phyloP scores from a whole-genome alignment of 331 rosid species.

The Dryas integrifolia region DNA sequence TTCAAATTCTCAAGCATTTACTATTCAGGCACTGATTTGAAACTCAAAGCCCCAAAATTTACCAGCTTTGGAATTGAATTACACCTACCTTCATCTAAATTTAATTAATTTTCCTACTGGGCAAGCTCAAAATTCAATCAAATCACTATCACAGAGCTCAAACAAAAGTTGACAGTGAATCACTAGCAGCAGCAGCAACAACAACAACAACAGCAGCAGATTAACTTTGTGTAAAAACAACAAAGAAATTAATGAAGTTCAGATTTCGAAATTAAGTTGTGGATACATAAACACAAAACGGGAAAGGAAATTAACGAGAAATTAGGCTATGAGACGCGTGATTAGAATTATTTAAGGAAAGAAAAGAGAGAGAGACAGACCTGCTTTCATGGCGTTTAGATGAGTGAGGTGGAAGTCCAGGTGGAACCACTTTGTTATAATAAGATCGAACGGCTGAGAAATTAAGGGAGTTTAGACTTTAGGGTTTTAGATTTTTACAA shows the following conservation, averaged over 20 bases:
- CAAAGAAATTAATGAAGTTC: not conserved
- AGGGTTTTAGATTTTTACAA: slow-evolving; percentile 17
- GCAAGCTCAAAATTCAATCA: slow-evolving; percentile 5
- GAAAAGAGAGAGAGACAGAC: slow-evolving; percentile 43
- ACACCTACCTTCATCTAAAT: not conserved
- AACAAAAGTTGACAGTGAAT: not conserved
- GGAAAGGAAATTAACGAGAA: slow-evolving; percentile 3
- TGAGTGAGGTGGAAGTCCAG: slow-evolving; percentile 80
- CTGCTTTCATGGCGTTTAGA: slow-evolving; percentile 53
- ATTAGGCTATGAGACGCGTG: slow-evolving; percentile 24
- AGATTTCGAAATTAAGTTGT: not conserved
- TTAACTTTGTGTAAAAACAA: not conserved
- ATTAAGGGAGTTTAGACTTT: slow-evolving; percentile 6
- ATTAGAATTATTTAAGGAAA: slow-evolving; percentile 6
- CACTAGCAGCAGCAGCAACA: not conserved
- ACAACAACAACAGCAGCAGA: not conserved
- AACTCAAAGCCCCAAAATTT: not conserved
- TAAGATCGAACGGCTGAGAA: slow-evolving; percentile 31
- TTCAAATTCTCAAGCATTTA: not conserved
- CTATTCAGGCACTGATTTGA: slow-evolving; percentile 12
- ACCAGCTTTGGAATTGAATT: not conserved
- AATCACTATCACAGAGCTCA: not conserved
- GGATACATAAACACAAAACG: not conserved
- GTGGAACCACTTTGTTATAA: slow-evolving; percentile 33
- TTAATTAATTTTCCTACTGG: not conserved